phyloP scores from a whole-genome alignment of 805 yeast genomes.

The Lachancea sp. region DNA sequence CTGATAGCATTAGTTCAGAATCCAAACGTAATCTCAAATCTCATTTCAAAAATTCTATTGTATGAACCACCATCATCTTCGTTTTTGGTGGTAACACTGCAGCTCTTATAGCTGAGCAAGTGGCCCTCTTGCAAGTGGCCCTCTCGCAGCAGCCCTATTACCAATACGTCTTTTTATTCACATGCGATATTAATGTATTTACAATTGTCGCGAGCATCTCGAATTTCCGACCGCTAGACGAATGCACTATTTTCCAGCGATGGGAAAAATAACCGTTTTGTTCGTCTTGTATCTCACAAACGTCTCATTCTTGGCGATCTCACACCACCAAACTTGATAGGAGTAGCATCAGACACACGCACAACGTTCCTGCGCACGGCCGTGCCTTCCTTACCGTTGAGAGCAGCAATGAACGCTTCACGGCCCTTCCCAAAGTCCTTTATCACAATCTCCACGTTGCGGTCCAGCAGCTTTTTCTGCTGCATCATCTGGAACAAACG shows the following conservation, averaged over 20 bases:
- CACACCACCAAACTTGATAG: slow-evolving; percentile 87
- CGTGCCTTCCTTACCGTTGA: slow-evolving; percentile 84
- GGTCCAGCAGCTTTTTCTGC: slow-evolving; percentile 50
- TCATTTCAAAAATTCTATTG: no score
- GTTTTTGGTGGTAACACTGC: no score
- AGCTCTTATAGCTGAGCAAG: no score
- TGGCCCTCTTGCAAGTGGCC: neutral
- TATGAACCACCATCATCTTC: no score
- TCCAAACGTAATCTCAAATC: no score
- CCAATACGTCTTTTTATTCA: neutral
- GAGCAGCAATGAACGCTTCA: slow-evolving; percentile 75
- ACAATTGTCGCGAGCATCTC: neutral
- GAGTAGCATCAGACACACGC: slow-evolving; percentile 72
- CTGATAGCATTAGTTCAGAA: no score
- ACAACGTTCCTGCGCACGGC: slow-evolving; percentile 58
- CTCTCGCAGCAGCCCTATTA: neutral
- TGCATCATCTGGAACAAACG: slow-evolving; percentile 66
- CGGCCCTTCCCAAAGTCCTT: slow-evolving; percentile 87
- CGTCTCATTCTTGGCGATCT: slow-evolving; percentile 79
- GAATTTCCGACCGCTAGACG: neutral
- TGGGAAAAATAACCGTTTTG: neutral
- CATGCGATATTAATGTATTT: neutral
- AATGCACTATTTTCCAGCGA: no score
- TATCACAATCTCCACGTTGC: slow-evolving; percentile 67
- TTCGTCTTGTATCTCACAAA: slow-evolving; percentile 37